Base-by-base conservation (phyloP, 2,329 filamentous ascomycete species). In the Ophiostoma piceae region DNA sequence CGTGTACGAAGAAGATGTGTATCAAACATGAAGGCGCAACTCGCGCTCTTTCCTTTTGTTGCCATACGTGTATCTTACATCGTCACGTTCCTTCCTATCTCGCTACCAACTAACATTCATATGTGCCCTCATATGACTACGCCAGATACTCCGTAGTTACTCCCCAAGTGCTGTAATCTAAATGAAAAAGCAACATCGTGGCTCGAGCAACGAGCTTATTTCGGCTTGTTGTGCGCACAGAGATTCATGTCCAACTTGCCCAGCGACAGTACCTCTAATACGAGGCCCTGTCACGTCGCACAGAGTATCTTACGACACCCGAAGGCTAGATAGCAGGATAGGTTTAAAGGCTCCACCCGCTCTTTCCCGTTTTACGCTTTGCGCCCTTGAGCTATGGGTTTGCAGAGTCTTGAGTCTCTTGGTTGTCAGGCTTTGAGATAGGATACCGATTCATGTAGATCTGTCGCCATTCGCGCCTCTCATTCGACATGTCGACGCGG, bases 171-270 rank as follows among this genome's bases (percentile, higher is more conserved):
- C 51, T 22, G 16, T 57, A 26, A 9, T 26, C 11, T 43, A 41
- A 32, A 43, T 35, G 54, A 57, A 19, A 43, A 70, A 70, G 69
- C 66, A 57, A 70, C 69, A 66, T 70, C 41, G 66, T 70, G 69
- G 57, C 66, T 70, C 66, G 66, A 70, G 69, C 66, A 70, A 70
- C 69, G 39, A 54, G 54, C 39, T 62, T 70, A 22, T 35, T 43
- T 39, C 16, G 39, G 37, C 22, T 29, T 37, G n/a, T 41, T n/a
- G 16, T 39, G 29, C 39, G 43, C 43, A 47, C 66, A 54, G 41
- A 51, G 41, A n/a, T 8, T 57, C 51, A 57, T 57, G 7, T 51
- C 19, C 47, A 22, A 51, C 16, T 22, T 51, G 16, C 12, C 7
- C 47, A n/a, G 47, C 39, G 39, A 41, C 11, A 41, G 11, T 14